These are phyloP conservation scores for Coemansia sp. DNA, from an alignment of 192 early-diverging fungal species.

Conservation along the genomic window DNA sequence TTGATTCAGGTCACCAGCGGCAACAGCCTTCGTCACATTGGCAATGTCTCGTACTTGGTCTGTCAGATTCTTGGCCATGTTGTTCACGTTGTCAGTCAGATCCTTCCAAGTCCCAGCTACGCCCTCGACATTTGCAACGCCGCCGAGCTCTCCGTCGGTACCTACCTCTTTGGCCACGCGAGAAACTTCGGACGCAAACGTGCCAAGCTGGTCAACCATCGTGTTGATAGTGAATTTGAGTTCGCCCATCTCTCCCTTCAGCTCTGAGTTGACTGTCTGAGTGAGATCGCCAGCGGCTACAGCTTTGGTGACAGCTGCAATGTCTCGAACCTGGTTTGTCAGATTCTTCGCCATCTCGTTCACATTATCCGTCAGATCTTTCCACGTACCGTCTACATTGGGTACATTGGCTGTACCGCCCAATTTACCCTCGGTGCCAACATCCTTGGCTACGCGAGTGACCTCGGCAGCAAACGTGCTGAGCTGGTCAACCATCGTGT, in stretches of 20 bases:
- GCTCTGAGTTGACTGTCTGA: conserved; percentile 59
- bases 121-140: conserved; percentile 57
- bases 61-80: conserved; percentile 67
- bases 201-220: conserved; percentile 64
- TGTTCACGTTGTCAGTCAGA: conserved; percentile 67
- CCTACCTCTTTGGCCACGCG: conserved; percentile 66
- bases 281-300: conserved; percentile 65
- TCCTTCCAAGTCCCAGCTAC: conserved; percentile 67
- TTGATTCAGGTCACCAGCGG: conserved; percentile 58
- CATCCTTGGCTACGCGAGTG: conserved; percentile 71
- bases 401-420: conserved; percentile 63
- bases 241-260: conserved; percentile 65
- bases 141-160: conserved; percentile 58
- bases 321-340: conserved; percentile 64
- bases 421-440: conserved; percentile 66
- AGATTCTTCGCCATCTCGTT: conserved; percentile 72
- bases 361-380: conserved; percentile 67
- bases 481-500: conserved; percentile 70
- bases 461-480: conserved; percentile 65
- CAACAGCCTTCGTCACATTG: conserved; percentile 61
- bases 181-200: conserved; percentile 64
- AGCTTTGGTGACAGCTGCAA: conserved; percentile 62
- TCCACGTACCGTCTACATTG: conserved; percentile 69
- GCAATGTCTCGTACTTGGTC: conserved; percentile 66
- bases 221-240: conserved; percentile 66